phyloP scores from a whole-genome alignment of 768 basidiomycete species.

The Pisolithus sp. region DNA sequence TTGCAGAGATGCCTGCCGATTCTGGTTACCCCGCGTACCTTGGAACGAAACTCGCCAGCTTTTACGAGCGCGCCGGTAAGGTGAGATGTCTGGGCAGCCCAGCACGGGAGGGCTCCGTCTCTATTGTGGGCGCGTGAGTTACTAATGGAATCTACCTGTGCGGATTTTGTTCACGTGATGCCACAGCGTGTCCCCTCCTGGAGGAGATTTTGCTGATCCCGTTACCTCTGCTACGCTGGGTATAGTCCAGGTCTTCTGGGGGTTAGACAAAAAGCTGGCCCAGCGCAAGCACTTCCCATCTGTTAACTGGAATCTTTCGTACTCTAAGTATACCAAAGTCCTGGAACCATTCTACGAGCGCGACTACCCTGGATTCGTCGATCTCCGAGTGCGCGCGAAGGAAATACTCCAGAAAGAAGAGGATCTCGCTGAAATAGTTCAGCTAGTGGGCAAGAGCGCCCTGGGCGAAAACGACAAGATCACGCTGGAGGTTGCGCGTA shows the following conservation, averaged over 20 bases:
- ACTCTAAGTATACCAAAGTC: constrained; percentile 96
- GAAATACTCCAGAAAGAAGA: constrained; percentile 99
- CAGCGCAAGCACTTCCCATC: constrained; percentile 99
- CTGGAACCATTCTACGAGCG: constrained; percentile 90
- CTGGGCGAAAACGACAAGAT: constrained; percentile 97
- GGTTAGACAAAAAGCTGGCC: constrained; percentile 97
- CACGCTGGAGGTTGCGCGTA: constrained; percentile 91
- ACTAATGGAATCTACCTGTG: background rate
- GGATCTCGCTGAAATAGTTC: constrained; percentile 97
- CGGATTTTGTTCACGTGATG: constrained; percentile 7
- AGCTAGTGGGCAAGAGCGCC: constrained; percentile 98
- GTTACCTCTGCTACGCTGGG: constrained; percentile 96
- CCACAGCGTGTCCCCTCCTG: constrained; percentile 89
- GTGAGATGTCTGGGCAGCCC: constrained; percentile 91
- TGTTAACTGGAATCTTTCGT: constrained; percentile 99
- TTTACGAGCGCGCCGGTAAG: constrained; percentile 98
- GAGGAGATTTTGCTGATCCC: constrained; percentile 98
- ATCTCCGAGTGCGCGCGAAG: constrained; percentile 86
- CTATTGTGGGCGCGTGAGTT: constrained; percentile 97
- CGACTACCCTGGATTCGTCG: constrained; percentile 91
- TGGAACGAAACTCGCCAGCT: constrained; percentile 89
- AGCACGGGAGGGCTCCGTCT: constrained; percentile 83
- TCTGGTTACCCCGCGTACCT: constrained; percentile 99
- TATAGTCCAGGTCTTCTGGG: constrained; percentile 99
- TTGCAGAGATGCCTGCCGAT: constrained; percentile 99